Evolutionary conservation across 306 rosid species (phyloP).

Genomic region (Fragaria vesca): DNA sequence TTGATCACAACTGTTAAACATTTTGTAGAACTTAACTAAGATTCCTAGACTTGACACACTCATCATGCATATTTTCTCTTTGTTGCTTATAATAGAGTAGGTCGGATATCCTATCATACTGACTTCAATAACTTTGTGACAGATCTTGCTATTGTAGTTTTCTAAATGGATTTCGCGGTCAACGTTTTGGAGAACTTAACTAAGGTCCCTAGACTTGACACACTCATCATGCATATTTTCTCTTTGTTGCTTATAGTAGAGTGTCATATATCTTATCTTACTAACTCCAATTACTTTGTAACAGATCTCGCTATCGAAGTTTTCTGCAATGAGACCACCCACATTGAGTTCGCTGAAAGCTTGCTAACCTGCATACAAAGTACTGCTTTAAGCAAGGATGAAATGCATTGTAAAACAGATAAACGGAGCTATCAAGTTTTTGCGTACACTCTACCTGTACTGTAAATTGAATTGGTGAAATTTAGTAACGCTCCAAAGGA

Average conservation of each 20-base stretch:
- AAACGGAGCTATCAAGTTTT: background rate
- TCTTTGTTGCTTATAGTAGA: background rate
- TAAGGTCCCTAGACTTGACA: constrained; percentile 73
- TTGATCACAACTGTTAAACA: constrained; percentile 28
- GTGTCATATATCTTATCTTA: background rate
- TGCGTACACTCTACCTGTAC: background rate
- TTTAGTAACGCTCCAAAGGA: background rate
- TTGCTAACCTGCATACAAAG: constrained; percentile 63
- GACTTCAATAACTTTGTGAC: constrained; percentile 28
- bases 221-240: constrained; percentile 48
- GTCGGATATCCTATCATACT: background rate
- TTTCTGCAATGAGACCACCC: constrained; percentile 64
- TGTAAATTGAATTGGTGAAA: constrained; percentile 20
- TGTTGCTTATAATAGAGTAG: background rate
- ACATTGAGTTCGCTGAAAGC: constrained; percentile 64
- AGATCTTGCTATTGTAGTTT: constrained; percentile 67
- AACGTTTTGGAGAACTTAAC: constrained; percentile 62
- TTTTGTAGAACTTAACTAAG: constrained; percentile 62
- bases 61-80: constrained; percentile 31
- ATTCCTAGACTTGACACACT: constrained; percentile 81
- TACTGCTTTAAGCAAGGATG: constrained; percentile 45
- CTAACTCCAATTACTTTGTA: constrained; percentile 22
- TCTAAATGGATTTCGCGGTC: constrained; percentile 60
- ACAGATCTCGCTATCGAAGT: constrained; percentile 68
- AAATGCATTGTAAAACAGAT: constrained; percentile 5